Conservation (phyloP, 768 basidiomycete species). For the Zangia roseola region DNA sequence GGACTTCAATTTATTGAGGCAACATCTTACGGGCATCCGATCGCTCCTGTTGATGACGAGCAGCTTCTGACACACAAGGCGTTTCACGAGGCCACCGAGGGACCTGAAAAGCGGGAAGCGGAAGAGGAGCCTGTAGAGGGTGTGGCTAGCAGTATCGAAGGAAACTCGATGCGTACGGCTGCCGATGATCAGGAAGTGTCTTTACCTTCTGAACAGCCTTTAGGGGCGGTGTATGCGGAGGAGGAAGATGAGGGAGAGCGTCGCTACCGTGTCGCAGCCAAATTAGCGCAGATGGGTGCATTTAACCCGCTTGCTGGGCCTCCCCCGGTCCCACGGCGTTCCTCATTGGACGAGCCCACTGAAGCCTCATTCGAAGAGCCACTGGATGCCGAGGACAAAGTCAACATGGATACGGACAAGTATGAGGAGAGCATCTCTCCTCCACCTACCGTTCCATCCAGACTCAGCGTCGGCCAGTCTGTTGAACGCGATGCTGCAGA, state of each 20-base stretch:
- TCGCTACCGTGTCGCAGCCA: constrained; percentile 57
- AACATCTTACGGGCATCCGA: background rate
- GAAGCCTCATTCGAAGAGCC: background rate
- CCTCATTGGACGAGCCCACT: constrained; percentile 12
- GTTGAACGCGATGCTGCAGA: constrained; percentile 13
- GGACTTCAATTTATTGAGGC: background rate
- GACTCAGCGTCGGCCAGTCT: constrained; percentile 19
- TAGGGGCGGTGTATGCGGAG: constrained; percentile 10
- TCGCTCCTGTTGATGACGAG: background rate
- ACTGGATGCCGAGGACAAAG: constrained; percentile 22
- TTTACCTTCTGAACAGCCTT: constrained; percentile 1
- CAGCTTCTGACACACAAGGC: background rate
- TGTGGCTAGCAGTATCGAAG: background rate
- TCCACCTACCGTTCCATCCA: constrained; percentile 21
- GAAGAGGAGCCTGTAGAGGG: constrained; percentile 13
- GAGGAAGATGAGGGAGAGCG: constrained; percentile 54
- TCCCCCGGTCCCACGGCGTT: constrained; percentile 23
- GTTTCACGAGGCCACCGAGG: constrained; percentile 8
- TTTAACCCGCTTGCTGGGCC: constrained; percentile 51
- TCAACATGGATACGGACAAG: constrained; percentile 27
- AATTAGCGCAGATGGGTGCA: constrained; percentile 60
- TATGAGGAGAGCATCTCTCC: constrained; percentile 18
- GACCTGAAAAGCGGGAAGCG: constrained; percentile 12
- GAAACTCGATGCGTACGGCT: background rate
- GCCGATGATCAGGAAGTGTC: constrained; percentile 2